These are phyloP conservation scores for Fusarium temperatum DNA, from an alignment of 2,329 filamentous ascomycete species.

Conservation along the genomic window DNA sequence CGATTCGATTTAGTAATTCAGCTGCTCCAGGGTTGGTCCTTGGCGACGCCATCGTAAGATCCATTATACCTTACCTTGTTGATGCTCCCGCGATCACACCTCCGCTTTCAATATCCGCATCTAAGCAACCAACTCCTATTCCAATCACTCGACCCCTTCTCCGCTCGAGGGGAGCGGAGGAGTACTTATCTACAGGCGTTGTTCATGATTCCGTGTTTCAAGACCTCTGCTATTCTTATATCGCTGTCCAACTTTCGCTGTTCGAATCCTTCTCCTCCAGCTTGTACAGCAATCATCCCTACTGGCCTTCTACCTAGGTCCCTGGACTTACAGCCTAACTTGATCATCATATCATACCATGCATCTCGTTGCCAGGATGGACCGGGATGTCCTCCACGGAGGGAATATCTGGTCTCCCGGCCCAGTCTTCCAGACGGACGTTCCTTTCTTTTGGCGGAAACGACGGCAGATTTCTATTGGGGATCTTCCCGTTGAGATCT, in stretches of 20 bases:
- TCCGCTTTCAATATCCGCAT: constrained; percentile 1
- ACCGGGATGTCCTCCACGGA: constrained; percentile 37
- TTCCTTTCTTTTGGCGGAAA: constrained; percentile 18
- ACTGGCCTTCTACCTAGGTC: constrained; percentile 3
- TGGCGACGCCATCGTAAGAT: constrained; percentile 34
- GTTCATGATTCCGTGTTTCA: neutral
- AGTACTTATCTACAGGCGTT: neutral
- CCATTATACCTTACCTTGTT: neutral
- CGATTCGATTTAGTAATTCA: constrained; percentile 5
- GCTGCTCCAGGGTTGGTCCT: constrained; percentile 11
- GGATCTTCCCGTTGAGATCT: constrained; percentile 39
- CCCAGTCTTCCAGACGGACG: constrained; percentile 15
- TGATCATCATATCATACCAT: constrained; percentile 22
- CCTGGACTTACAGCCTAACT: constrained; percentile 2
- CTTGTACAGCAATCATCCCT: neutral
- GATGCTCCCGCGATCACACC: constrained; percentile 31
- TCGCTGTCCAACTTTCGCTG: neutral
- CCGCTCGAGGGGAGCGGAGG: neutral
- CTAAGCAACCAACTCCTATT: constrained; percentile 13
- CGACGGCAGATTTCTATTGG: constrained; percentile 29
- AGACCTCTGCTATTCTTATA: neutral
- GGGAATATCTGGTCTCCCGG: constrained; percentile 20
- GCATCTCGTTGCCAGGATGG: constrained; percentile 36
- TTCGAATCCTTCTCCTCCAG: neutral
- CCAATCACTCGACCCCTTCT: neutral